Evolutionary conservation across 2,329 filamentous ascomycete species (phyloP), one percentile per base, ranked within the genome.

Genomic region (Cercospora canescens): DNA sequence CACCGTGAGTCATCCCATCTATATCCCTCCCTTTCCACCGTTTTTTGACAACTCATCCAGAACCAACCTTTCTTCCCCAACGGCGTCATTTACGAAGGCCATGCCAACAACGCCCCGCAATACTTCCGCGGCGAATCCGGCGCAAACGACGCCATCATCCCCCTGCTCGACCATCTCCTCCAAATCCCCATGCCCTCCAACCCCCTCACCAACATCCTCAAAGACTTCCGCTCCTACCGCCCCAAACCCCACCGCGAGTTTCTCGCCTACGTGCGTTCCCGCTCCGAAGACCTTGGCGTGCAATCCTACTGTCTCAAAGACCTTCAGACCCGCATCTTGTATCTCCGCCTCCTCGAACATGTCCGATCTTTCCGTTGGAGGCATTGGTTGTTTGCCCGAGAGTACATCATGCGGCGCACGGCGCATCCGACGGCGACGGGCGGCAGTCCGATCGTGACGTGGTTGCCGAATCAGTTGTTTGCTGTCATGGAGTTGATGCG

Each of bases 61-160:
- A 91, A 88, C 56, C 94, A 97, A 80, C 90, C 88, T 74, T 97
- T 97, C 93, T 97, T 97, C 79, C 94, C 94, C 8, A 84, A 94
- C 69, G 94, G 94, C 8, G 94, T 97, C 7, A 81, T 96, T 55
- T 97, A 97, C 78, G 91, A 96, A 77, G 93, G 93, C 8, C 87
- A 94, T 67, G 89, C 89, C 70, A 70, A 72, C 48, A 67, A 72
- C 21, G 83, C 91, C 76, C 90, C 91, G 4, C 81, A 93, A 77
- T 89, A 86, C 63, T 97, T 97, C 86, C 89, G 94, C 34, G 94
- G 94, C 71, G 94, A 97, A 81, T 93, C 89, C 58, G 94, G 94
- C 50, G 94, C 94, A 71, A 97, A 97, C 77, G 94, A 98, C 81
- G 91, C 89, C 81, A 97, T 98, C 85, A 86, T 88, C 62, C 94